Base-by-base conservation (phyloP, 106 monocot species). In the Dendrobium chrysotoxum region DNA sequence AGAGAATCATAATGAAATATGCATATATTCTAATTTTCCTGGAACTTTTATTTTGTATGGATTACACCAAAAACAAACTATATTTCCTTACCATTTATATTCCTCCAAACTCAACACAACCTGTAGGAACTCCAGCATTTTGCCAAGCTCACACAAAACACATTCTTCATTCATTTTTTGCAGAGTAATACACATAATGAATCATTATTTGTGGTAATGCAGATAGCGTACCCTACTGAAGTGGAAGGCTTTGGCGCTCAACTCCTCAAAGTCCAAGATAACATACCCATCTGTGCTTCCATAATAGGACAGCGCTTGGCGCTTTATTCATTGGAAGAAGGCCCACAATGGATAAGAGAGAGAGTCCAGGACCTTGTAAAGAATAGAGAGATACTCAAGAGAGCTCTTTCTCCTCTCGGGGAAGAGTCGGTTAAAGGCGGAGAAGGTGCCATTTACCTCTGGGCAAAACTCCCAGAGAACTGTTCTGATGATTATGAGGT, bases 191-290 rank as follows among this genome's bases (percentile, higher is more conserved):
- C 50, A 50, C 50, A 50, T 50, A 50, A 50, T 50, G 15, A 50
- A 50, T 50, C 50, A 50, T 50, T 50, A 17, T 50, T 15, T 50
- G 50, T 13, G 50, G 50, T 15, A 70, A 28, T 82, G 80, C 87
- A 99, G 99, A 99, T 99, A 68, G 99, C 99, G 78, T 95, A 95
- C 77, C 93, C 99, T 64, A 83, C 84, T 0, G 88, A 91, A 38
- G 95, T 86, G 0, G 80, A 90, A 7, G 93, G 87, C 40, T 57
- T 99, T 40, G 90, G 67, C 25, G 89, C 72, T 31, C 88, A 84
- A 81, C 95, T 99, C n/a, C 91, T 99, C 26, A 99, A 99, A 90
- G 86, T 95, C 53, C 99, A 99, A 83, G 99, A 99, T 75, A 95
- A 95, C 83, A 99, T 99, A 67, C 99, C 99, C 17, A 99, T 99